phyloP scores from a whole-genome alignment of 106 monocot species.

The Phalaenopsis equestris region DNA sequence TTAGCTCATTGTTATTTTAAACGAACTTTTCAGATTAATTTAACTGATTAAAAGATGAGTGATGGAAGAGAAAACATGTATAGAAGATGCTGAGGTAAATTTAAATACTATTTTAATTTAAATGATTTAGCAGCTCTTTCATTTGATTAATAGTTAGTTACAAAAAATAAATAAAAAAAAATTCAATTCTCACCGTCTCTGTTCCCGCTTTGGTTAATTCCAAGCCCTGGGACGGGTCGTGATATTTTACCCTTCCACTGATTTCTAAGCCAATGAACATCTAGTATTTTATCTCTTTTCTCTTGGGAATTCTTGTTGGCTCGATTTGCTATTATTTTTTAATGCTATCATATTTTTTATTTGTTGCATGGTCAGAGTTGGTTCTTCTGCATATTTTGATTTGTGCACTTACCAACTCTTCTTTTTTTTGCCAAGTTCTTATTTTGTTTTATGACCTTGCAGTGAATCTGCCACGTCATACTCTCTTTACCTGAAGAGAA shows the following conservation, averaged over 20 bases:
- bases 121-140: no score
- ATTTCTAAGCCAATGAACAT: background rate
- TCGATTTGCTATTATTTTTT: background rate
- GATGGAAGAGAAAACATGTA: no score
- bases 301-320: background rate
- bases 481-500: constrained; percentile 71
- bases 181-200: no score
- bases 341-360: background rate
- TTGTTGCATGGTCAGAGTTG: background rate
- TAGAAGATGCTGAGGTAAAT: no score
- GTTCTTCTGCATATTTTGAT: background rate
- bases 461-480: constrained; percentile 82
- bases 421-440: background rate
- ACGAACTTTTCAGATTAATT: no score
- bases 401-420: background rate
- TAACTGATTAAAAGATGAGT: no score
- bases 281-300: background rate
- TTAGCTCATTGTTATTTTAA: no score
- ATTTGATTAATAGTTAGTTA: no score
- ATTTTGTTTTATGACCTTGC: background rate
- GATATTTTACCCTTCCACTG: background rate
- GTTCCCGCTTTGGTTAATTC: no score
- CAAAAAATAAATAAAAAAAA: no score
- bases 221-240: no score
- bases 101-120: no score